A percentile compares a stretch with the other conserved stretches of the same genome.
These are phyloP conservation scores for Eucalyptus pumila DNA, from an alignment of 345 rosid genomes.

Conservation along the genomic window DNA sequence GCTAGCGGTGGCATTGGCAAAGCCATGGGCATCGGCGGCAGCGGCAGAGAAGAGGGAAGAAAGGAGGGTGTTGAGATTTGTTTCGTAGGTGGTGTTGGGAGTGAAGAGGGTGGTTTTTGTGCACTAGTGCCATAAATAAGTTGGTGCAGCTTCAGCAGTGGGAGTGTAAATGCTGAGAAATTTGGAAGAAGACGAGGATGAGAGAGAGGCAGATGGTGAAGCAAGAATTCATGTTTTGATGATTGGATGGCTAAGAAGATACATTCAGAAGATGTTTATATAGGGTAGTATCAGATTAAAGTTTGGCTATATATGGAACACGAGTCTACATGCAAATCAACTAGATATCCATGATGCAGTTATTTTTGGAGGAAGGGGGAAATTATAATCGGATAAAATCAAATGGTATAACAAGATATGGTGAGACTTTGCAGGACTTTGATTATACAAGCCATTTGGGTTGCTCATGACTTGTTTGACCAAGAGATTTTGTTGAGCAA, in stretches of 20 bases:
- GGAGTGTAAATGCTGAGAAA: neutral
- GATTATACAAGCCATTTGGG: neutral
- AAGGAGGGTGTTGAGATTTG: neutral
- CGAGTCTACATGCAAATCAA: neutral
- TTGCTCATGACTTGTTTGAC: neutral
- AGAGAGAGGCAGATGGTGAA: neutral
- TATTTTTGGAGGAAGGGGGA: neutral
- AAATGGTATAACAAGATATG: too few relatives aligned
- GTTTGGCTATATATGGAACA: neutral
- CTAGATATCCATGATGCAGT: neutral
- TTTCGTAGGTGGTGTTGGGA: neutral
- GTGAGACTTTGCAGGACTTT: neutral
- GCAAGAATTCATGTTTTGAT: neutral
- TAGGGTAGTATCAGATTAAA: neutral
- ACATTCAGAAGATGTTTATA: neutral
- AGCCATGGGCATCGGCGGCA: neutral
- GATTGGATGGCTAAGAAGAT: neutral
- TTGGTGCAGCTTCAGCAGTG: neutral
- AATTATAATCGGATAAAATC: neutral
- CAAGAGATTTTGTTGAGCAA: neutral
- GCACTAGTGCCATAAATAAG: neutral
- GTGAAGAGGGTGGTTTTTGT: neutral
- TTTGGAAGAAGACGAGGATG: neutral
- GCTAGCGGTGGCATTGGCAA: constrained; percentile 1
- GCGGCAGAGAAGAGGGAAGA: neutral